phyloP scores from a whole-genome alignment of 192 early-diverging fungal genomes.

The Glomus cerebriforme region DNA sequence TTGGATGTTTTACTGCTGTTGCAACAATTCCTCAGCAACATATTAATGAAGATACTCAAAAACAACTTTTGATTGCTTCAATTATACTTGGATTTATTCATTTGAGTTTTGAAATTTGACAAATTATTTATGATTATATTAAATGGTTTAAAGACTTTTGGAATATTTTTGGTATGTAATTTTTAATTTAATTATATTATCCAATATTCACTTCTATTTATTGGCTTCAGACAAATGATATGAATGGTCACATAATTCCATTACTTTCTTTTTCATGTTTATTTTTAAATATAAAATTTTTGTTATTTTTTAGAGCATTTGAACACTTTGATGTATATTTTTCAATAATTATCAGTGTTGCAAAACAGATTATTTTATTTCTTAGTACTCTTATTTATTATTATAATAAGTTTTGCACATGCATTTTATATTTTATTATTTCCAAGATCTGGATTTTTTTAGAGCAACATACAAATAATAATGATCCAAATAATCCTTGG shows the following conservation, averaged over 20 bases:
- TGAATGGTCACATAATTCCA: not conserved
- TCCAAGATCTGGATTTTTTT: too few species aligned
- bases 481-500: not conserved
- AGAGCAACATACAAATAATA: not conserved
- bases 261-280: not conserved
- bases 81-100: not conserved
- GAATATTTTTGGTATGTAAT: conserved; percentile 1
- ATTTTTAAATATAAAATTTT: not conserved
- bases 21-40: not conserved
- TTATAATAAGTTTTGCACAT: not conserved
- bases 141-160: not conserved
- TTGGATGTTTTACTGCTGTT: not conserved
- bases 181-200: not conserved
- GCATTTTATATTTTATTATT: not conserved
- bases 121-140: not conserved
- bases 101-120: not conserved
- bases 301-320: not conserved
- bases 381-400: not conserved
- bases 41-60: not conserved
- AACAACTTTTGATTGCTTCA: not conserved
- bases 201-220: not conserved
- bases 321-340: not conserved
- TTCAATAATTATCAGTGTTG: not conserved
- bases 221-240: too few species aligned
- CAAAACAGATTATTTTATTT: not conserved